Percentiles rank a stretch among this genome's conserved stretches.
phyloP scores from a whole-genome alignment of 345 rosid genomes.

The Eutrema yunnanense region DNA sequence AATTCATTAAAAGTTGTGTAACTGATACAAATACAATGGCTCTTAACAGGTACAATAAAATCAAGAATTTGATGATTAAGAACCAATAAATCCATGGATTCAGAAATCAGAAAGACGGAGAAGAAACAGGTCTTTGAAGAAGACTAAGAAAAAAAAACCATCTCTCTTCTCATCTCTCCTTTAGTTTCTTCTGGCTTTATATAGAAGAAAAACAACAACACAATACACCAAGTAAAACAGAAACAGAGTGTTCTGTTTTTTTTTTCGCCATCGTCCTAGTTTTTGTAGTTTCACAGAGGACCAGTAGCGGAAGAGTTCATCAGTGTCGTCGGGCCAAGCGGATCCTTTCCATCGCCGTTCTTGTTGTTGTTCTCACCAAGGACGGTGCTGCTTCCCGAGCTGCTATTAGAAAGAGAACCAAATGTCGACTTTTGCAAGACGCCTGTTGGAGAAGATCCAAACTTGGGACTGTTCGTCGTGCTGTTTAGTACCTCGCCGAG shows the following conservation, averaged over 20 bases:
- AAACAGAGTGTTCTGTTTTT: conserved; percentile 13
- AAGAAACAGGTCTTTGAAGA: neutral
- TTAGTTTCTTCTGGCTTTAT: conserved; percentile 29
- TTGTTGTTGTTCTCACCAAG: conserved; percentile 31
- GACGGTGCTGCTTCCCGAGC: conserved; percentile 67
- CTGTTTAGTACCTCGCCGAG: conserved; percentile 56
- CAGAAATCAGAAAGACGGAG: conserved; percentile 13
- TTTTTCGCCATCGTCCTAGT: neutral
- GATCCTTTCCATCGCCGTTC: conserved; percentile 31
- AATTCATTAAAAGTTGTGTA: neutral
- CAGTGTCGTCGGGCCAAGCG: neutral
- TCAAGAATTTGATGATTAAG: conserved; percentile 9
- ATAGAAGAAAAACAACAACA: conserved; percentile 1
- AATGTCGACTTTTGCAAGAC: conserved; percentile 71
- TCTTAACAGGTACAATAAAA: neutral
- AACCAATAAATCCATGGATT: conserved; percentile 19
- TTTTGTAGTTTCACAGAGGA: conserved; percentile 1
- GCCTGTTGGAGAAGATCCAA: conserved; percentile 69
- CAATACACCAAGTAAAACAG: conserved; percentile 2
- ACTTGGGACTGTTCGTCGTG: conserved; percentile 38
- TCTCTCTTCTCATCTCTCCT: conserved; percentile 12
- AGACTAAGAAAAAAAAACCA: neutral
- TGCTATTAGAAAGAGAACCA: conserved; percentile 71
- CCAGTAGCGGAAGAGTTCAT: conserved; percentile 22
- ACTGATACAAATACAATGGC: neutral